These are phyloP conservation scores for Ammopiptanthus mongolicus DNA, from an alignment of 306 rosid species.

Conservation along the genomic window DNA sequence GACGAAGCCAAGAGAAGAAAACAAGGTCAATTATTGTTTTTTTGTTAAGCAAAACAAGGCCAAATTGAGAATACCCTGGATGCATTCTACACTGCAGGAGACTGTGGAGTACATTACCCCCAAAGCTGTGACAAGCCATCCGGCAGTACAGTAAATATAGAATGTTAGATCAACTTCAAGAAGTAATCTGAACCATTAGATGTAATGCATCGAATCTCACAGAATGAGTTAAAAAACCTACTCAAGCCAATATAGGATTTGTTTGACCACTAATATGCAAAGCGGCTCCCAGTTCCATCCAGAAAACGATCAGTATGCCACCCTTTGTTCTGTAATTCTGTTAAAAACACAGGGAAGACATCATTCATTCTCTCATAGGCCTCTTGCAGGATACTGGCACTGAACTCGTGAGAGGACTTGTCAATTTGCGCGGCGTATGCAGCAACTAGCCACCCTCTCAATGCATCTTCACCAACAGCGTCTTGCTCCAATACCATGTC, in stretches of 20 bases:
- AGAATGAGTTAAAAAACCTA: constrained; percentile 9
- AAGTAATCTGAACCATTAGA: neutral
- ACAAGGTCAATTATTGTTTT: no score
- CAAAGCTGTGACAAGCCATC: neutral
- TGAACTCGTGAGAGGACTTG: constrained; percentile 40
- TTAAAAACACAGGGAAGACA: constrained; percentile 52
- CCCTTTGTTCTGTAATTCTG: constrained; percentile 70
- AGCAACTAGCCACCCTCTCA: constrained; percentile 96
- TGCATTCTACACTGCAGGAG: neutral
- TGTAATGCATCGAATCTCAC: constrained; percentile 1
- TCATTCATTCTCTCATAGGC: constrained; percentile 75
- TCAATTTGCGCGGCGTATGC: constrained; percentile 51
- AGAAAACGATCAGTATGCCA: constrained; percentile 98
- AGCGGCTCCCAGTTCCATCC: constrained; percentile 78
- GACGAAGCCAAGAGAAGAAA: neutral
- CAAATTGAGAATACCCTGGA: neutral
- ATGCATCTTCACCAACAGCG: constrained; percentile 87
- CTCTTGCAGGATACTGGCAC: constrained; percentile 36
- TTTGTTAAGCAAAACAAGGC: no score
- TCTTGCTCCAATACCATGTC: constrained; percentile 79
- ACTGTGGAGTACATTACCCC: neutral
- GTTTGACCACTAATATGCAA: constrained; percentile 33
- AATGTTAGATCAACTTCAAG: neutral
- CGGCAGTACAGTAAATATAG: neutral
- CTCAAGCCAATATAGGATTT: neutral